phyloP scores from a whole-genome alignment of 2,329 filamentous ascomycete species.

The Hawksworthiomyces lignivorus region DNA sequence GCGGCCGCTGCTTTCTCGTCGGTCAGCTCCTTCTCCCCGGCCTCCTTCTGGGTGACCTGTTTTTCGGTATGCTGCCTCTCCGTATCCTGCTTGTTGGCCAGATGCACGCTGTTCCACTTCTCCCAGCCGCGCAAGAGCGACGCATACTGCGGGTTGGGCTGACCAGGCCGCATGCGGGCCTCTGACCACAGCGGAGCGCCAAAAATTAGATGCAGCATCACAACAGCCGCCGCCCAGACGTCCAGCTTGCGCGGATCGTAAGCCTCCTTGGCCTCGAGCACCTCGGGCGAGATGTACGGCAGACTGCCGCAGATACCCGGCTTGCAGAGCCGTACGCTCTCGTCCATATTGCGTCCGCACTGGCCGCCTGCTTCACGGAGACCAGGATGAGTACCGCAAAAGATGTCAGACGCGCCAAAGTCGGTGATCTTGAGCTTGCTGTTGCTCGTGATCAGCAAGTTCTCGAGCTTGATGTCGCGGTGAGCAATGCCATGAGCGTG shows the following conservation, averaged over 20 bases:
- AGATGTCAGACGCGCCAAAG: conserved; percentile 84
- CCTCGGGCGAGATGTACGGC: conserved; percentile 83
- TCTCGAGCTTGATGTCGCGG: conserved; percentile 86
- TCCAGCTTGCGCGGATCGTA: conserved; percentile 74
- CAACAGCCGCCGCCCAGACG: conserved; percentile 78
- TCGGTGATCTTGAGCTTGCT: conserved; percentile 87
- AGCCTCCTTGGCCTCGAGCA: conserved; percentile 57
- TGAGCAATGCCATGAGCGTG: conserved; percentile 81
- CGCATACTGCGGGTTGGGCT: conserved; percentile 52
- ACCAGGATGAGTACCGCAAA: conserved; percentile 73
- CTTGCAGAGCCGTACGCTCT: conserved; percentile 60
- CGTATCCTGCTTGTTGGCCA: conserved; percentile 14
- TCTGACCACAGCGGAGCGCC: conserved; percentile 67
- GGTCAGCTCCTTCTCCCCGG: conserved; percentile 4
- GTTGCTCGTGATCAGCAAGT: conserved; percentile 68
- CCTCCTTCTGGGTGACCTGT: conserved; percentile 48
- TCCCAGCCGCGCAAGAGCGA: conserved; percentile 61
- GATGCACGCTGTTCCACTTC: conserved; percentile 53
- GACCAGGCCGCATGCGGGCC: conserved; percentile 39
- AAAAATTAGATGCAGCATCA: conserved; percentile 71
- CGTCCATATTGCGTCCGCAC: conserved; percentile 65
- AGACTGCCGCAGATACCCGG: conserved; percentile 79
- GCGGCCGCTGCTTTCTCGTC: not conserved
- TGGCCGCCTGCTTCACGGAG: conserved; percentile 63
- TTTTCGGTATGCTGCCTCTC: conserved; percentile 51